A percentile compares a stretch with the other conserved stretches of the same genome.
phyloP scores from a whole-genome alignment of 129 eudicot genomes.

The Tagetes erecta region DNA sequence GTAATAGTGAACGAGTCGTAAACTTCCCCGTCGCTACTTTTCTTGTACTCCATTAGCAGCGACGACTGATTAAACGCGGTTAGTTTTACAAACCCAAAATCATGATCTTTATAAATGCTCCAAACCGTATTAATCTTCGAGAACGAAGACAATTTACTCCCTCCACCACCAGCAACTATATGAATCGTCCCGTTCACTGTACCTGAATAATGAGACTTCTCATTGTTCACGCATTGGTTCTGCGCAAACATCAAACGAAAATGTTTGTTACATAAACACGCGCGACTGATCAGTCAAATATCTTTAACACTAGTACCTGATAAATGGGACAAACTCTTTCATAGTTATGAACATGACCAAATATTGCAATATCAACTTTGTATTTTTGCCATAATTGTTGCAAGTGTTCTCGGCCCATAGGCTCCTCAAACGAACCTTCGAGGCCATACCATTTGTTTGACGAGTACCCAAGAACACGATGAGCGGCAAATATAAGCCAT shows the following conservation, averaged over 20 bases:
- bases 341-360: slow-evolving; percentile 82
- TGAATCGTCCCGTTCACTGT: slow-evolving; percentile 70
- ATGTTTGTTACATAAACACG: background rate
- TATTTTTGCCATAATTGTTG: slow-evolving; percentile 84
- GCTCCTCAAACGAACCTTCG: slow-evolving; percentile 84
- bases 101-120: slow-evolving; percentile 65
- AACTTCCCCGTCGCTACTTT: slow-evolving; percentile 71
- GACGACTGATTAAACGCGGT: slow-evolving; percentile 74
- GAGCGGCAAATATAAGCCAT: slow-evolving; percentile 76
- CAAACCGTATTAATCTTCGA: slow-evolving; percentile 47
- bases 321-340: slow-evolving; percentile 84
- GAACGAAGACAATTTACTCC: slow-evolving; percentile 58
- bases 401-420: slow-evolving; percentile 88
- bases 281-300: too few species aligned
- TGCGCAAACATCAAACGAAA: slow-evolving; percentile 16
- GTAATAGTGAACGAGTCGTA: slow-evolving; percentile 78
- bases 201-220: slow-evolving; percentile 58
- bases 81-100: slow-evolving; percentile 75
- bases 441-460: slow-evolving; percentile 54
- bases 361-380: slow-evolving; percentile 81
- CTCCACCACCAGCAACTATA: slow-evolving; percentile 79
- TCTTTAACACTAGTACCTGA: slow-evolving; percentile 43
- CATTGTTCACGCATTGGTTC: slow-evolving; percentile 65
- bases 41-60: slow-evolving; percentile 75
- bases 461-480: slow-evolving; percentile 84